Conservation (phyloP, 768 basidiomycete genomes). For the Mrakia gelida region DNA sequence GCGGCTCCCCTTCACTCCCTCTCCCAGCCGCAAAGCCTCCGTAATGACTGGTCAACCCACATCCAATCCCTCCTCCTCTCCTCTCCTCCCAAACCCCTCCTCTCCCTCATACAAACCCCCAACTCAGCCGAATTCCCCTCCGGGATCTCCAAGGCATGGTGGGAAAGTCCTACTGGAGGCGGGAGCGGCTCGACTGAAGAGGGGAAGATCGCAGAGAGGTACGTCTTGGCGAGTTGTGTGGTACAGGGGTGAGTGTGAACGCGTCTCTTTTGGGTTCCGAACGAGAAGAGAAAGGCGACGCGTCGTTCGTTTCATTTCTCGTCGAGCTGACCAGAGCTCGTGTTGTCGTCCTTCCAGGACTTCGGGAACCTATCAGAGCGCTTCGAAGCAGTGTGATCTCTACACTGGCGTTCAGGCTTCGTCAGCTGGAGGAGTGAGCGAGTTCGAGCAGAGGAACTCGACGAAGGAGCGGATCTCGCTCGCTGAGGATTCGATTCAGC, state of each 20-base stretch:
- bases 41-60: not conserved
- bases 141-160: not conserved
- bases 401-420: not conserved
- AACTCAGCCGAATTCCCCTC: not conserved
- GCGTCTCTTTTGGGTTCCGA: too few species aligned
- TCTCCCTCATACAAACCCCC: constrained; percentile 4
- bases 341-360: not conserved
- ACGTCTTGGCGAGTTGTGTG: constrained; percentile 14
- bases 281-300: too few species aligned
- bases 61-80: not conserved
- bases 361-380: constrained; percentile 1
- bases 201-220: not conserved
- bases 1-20: not conserved
- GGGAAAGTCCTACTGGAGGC: not conserved
- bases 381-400: not conserved
- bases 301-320: not conserved
- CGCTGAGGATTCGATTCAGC: not conserved
- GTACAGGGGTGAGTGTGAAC: constrained; percentile 18
- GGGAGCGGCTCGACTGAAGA: not conserved
- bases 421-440: not conserved
- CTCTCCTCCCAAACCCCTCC: not conserved
- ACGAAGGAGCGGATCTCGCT: not conserved
- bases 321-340: too few species aligned
- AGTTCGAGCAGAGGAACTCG: not conserved
- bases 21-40: not conserved